phyloP scores from a whole-genome alignment of 805 yeast species.

The Saccharomycopsis sp. region DNA sequence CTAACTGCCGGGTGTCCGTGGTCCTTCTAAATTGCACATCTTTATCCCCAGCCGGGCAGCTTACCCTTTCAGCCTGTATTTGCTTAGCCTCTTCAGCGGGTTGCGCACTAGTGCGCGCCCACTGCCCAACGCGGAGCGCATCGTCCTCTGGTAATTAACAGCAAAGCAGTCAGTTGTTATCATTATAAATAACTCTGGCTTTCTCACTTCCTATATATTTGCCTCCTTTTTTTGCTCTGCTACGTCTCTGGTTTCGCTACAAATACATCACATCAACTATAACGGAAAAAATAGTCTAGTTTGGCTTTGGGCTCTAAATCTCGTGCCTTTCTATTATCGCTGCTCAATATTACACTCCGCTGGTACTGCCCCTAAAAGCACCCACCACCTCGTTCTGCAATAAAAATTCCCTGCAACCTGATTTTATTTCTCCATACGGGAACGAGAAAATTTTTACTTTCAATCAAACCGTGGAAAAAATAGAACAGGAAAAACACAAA shows the following conservation, averaged over 20 bases:
- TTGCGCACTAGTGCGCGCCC: neutral
- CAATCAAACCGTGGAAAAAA: neutral
- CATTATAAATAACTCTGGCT: too few relatives aligned
- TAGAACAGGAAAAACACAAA: neutral
- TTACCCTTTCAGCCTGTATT: neutral
- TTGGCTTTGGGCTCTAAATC: too few relatives aligned
- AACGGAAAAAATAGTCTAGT: too few relatives aligned
- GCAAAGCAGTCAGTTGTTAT: neutral
- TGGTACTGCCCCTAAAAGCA: neutral
- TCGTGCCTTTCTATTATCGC: too few relatives aligned
- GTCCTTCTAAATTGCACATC: neutral
- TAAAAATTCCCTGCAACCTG: too few relatives aligned
- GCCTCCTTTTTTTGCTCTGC: neutral
- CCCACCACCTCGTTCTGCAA: too few relatives aligned
- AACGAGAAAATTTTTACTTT: neutral
- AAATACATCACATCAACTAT: too few relatives aligned
- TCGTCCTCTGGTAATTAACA: neutral
- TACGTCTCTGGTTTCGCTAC: neutral
- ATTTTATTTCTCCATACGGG: neutral
- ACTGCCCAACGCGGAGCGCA: too few relatives aligned
- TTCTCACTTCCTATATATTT: neutral
- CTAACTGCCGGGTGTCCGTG: neutral
- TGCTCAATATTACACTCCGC: neutral
- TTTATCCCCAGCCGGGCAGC: neutral
- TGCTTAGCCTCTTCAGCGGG: too few relatives aligned